These are phyloP conservation scores for Bothriochloa decipiens DNA, from an alignment of 176 grass and related monocot genomes.

Conservation along the genomic window DNA sequence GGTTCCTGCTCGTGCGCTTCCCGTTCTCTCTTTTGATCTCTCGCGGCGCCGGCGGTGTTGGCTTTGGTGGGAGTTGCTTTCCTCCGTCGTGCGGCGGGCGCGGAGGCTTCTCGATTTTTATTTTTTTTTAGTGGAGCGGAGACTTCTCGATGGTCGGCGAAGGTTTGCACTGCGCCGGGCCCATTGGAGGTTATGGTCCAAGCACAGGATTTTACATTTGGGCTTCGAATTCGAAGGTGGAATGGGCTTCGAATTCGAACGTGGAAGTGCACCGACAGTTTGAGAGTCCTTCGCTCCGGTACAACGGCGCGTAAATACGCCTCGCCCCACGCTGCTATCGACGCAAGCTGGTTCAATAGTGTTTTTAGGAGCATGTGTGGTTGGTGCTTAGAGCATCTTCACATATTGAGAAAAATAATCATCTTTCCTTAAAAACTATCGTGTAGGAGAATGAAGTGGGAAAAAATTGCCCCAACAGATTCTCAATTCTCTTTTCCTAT, in stretches of 20 bases:
- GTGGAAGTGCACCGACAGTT: neutral
- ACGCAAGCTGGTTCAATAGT: too few species aligned
- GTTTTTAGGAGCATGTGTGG: too few species aligned
- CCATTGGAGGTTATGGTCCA: neutral
- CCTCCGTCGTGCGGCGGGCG: conserved; percentile 20
- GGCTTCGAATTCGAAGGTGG: neutral
- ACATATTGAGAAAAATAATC: too few species aligned
- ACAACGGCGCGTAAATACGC: neutral
- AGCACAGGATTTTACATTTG: too few species aligned
- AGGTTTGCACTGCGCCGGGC: neutral
- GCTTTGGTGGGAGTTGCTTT: neutral
- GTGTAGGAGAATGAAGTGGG: too few species aligned
- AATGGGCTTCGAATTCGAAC: neutral
- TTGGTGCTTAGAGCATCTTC: too few species aligned
- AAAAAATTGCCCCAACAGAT: too few species aligned
- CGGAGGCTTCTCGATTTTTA: conserved; percentile 42
- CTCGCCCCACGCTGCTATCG: too few species aligned
- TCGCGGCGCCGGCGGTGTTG: neutral
- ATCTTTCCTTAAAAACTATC: too few species aligned
- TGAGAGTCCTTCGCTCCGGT: neutral
- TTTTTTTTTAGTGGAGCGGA: too few species aligned
- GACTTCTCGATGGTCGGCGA: conserved; percentile 36
- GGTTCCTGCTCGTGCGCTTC: neutral
- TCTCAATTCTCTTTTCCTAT: too few species aligned
- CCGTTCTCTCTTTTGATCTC: neutral